Evolutionary conservation across 768 basidiomycete genomes (phyloP).

Genomic region (Amanita phalloides): DNA sequence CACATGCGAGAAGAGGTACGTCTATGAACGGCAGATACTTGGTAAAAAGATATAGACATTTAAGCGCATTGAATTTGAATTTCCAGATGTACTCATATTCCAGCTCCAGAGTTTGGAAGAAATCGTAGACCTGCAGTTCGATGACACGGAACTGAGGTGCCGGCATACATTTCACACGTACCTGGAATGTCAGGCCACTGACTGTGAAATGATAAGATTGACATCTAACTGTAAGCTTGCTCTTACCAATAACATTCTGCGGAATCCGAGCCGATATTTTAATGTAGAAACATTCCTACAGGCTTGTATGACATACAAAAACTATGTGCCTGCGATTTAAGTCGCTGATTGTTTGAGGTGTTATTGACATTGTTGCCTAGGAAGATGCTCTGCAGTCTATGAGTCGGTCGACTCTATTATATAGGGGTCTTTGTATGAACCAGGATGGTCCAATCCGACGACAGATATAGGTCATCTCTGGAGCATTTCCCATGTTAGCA

Average conservation of each 20-base stretch:
- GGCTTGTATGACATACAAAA: no score
- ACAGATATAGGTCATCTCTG: no score
- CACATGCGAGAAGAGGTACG: slow-evolving; percentile 10
- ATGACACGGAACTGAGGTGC: neutral
- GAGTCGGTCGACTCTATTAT: no score
- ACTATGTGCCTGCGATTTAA: no score
- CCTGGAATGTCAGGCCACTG: neutral
- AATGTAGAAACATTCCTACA: no score
- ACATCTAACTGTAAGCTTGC: neutral
- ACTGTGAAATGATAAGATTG: neutral
- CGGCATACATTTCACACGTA: neutral
- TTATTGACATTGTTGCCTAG: no score
- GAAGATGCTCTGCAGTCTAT: no score
- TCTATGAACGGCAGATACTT: slow-evolving; percentile 19
- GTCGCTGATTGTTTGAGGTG: no score
- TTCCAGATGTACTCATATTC: slow-evolving; percentile 15
- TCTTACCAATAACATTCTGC: neutral
- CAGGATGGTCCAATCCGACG: no score
- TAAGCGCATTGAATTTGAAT: slow-evolving; percentile 13
- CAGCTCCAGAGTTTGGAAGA: slow-evolving; percentile 13
- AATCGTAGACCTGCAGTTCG: slow-evolving; percentile 11
- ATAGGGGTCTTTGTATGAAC: no score
- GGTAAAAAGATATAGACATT: slow-evolving; percentile 15
- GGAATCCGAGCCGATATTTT: neutral
- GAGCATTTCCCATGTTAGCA: no score